phyloP scores from a whole-genome alignment of 306 rosid genomes.

The Fagus sylvatica region DNA sequence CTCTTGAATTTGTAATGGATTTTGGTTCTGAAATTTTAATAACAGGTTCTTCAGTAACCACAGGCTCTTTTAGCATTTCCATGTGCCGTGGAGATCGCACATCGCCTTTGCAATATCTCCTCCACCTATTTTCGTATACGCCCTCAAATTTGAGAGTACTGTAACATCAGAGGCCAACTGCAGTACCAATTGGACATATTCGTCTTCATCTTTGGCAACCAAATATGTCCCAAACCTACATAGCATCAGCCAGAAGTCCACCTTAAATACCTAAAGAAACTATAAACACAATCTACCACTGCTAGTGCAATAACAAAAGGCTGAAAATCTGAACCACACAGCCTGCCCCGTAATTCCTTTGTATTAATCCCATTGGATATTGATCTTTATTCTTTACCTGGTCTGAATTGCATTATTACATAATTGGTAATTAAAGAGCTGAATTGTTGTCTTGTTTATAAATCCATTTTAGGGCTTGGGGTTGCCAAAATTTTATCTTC shows the following conservation, averaged over 20 bases:
- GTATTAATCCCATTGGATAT: too few relatives aligned
- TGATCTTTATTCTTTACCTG: too few relatives aligned
- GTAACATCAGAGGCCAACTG: slow-evolving; percentile 86
- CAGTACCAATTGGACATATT: slow-evolving; percentile 77
- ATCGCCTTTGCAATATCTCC: slow-evolving; percentile 84
- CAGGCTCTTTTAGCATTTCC: slow-evolving; percentile 47
- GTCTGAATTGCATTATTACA: neutral
- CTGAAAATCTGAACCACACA: neutral
- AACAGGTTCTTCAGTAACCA: slow-evolving; percentile 32
- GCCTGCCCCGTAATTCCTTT: too few relatives aligned
- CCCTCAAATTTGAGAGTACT: slow-evolving; percentile 70
- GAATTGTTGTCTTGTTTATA: neutral
- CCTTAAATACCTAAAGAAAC: slow-evolving; percentile 4
- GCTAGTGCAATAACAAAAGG: neutral
- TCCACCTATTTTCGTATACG: slow-evolving; percentile 81
- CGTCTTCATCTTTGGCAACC: slow-evolving; percentile 82
- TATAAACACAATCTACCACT: neutral
- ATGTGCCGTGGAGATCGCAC: slow-evolving; percentile 72
- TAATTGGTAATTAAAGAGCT: neutral
- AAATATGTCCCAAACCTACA: slow-evolving; percentile 65
- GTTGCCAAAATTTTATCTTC: neutral
- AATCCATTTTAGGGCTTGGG: neutral
- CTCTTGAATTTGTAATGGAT: slow-evolving; percentile 29
- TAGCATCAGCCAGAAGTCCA: slow-evolving; percentile 17
- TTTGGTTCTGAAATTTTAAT: slow-evolving; percentile 32